Evolutionary conservation across 331 rosid genomes (phyloP).

Genomic region (Pyracantha coccinea): DNA sequence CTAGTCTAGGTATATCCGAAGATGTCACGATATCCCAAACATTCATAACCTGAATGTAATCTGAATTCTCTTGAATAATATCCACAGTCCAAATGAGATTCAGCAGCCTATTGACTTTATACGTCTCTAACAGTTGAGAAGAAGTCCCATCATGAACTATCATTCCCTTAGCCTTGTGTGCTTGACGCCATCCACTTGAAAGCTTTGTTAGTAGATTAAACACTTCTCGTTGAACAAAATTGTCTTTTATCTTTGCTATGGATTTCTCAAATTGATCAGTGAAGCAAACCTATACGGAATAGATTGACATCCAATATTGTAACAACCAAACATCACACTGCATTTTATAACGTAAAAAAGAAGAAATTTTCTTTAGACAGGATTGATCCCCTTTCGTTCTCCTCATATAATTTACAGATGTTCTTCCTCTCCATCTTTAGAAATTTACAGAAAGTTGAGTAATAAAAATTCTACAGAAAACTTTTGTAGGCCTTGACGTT

Average conservation of each 20-base stretch:
- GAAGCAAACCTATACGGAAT: slow-evolving; percentile 5
- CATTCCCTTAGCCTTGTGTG: neutral
- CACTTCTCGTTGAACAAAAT: slow-evolving; percentile 20
- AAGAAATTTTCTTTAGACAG: no score
- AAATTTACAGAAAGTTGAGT: neutral
- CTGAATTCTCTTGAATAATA: slow-evolving; percentile 23
- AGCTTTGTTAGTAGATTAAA: slow-evolving; percentile 31
- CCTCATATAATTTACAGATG: neutral
- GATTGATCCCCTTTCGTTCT: no score
- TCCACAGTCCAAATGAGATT: slow-evolving; percentile 46
- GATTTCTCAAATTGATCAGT: slow-evolving; percentile 17
- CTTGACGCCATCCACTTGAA: slow-evolving; percentile 41
- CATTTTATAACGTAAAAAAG: neutral
- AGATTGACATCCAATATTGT: neutral
- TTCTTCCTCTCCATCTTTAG: neutral
- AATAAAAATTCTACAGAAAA: neutral
- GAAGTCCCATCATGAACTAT: slow-evolving; percentile 7
- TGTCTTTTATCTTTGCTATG: slow-evolving; percentile 18
- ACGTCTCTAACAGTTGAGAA: slow-evolving; percentile 27
- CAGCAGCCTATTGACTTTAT: slow-evolving; percentile 23
- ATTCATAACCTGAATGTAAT: slow-evolving; percentile 30
- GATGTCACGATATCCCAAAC: slow-evolving; percentile 36
- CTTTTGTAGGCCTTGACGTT: neutral
- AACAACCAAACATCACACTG: neutral
- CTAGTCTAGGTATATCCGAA: slow-evolving; percentile 18